Conservation (phyloP, 176 grass and related monocot species). For the Poa annua region DNA sequence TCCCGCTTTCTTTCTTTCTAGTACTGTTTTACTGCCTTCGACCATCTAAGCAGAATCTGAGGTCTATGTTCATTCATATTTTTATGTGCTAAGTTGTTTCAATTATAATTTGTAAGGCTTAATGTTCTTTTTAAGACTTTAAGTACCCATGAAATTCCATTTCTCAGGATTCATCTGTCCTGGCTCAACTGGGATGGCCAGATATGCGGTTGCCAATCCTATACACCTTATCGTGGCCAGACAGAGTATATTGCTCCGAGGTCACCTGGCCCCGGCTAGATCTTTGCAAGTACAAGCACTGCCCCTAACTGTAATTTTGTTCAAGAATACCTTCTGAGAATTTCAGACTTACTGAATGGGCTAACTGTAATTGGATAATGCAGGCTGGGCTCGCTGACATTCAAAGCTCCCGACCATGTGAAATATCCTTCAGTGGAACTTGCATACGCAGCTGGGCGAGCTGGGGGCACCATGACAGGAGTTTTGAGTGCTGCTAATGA, state of each 20-base stretch:
- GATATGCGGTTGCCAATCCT: conserved; percentile 97
- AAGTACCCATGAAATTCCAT: conserved; percentile 29
- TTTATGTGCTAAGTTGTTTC: background rate
- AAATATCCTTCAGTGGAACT: conserved; percentile 98
- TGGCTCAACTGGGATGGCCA: conserved; percentile 93
- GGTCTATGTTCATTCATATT: background rate
- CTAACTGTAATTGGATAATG: conserved; percentile 24
- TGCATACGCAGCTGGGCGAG: conserved; percentile 86
- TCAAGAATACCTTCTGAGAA: conserved; percentile 7
- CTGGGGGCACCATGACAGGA: conserved; percentile 98
- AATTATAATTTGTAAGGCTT: conserved; percentile 17
- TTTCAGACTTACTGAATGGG: background rate
- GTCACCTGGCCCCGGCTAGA: conserved; percentile 91
- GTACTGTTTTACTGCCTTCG: background rate
- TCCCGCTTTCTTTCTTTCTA: background rate
- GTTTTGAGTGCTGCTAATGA: conserved; percentile 98
- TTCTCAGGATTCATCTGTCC: conserved; percentile 88
- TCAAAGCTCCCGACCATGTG: conserved; percentile 85
- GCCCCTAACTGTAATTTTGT: conserved; percentile 20
- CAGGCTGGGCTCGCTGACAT: conserved; percentile 88
- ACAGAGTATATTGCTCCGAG: conserved; percentile 93
- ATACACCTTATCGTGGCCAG: conserved; percentile 97
- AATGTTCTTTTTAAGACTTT: background rate
- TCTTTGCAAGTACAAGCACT: conserved; percentile 80
- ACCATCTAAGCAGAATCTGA: conserved; percentile 32